Evolutionary conservation across 176 grass and related monocot species (phyloP).

Genomic region (Secale cereale): DNA sequence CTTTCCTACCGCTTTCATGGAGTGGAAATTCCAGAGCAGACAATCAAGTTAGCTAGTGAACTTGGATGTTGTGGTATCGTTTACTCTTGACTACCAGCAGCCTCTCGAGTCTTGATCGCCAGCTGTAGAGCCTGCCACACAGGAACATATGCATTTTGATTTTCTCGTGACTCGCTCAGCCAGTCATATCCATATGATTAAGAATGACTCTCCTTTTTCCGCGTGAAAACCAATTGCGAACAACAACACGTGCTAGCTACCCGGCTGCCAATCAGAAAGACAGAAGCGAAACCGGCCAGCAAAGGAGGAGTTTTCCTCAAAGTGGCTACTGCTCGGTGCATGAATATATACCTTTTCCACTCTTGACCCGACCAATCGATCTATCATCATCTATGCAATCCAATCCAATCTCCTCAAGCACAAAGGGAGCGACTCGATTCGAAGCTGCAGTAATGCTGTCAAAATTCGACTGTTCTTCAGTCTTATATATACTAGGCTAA

Average conservation of each 20-base stretch:
- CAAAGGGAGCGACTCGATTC: too few species aligned
- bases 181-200: not conserved
- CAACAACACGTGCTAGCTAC: not conserved
- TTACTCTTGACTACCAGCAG: not conserved
- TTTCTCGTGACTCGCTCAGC: not conserved
- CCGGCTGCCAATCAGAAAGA: not conserved
- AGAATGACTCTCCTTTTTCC: not conserved
- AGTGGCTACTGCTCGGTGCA: not conserved
- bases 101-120: not conserved
- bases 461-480: not conserved
- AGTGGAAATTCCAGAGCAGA: not conserved
- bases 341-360: not conserved
- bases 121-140: not conserved
- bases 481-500: too few species aligned
- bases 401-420: not conserved
- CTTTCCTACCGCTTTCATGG: not conserved
- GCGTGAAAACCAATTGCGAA: not conserved
- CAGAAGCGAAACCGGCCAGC: not conserved
- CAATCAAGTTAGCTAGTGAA: too few species aligned
- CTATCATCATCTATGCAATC: not conserved
- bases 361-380: not conserved
- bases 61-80: too few species aligned
- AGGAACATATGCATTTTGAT: not conserved
- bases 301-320: not conserved
- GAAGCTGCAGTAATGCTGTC: too few species aligned